A percentile compares a stretch with the other conserved stretches of the same genome.
Evolutionary conservation across 495 filamentous ascomycete species (phyloP).

Genomic region (Penicillium pancosmium): DNA sequence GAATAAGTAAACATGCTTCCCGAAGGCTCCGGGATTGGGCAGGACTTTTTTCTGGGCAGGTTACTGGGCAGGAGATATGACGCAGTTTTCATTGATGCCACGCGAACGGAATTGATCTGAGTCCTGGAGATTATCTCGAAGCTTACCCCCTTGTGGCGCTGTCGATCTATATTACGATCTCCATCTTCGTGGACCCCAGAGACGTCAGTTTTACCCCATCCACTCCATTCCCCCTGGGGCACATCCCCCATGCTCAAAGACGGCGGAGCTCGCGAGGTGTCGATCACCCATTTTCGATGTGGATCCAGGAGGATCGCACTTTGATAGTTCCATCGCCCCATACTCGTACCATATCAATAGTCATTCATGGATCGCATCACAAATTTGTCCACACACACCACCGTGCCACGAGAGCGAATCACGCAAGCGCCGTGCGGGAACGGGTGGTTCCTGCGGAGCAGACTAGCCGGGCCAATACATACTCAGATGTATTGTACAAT

Average conservation of each 20-base stretch:
- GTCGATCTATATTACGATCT: constrained; percentile 30
- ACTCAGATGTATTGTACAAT: not conserved
- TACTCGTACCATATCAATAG: not conserved
- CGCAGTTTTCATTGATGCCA: not conserved
- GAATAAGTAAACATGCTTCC: constrained; percentile 4
- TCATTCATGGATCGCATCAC: not conserved
- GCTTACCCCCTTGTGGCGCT: constrained; percentile 10
- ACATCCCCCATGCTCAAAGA: not conserved
- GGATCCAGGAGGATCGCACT: constrained; percentile 9
- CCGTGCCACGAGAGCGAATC: not conserved
- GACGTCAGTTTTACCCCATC: constrained; percentile 18
- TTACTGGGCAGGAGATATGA: not conserved
- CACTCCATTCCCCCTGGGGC: constrained; percentile 1
- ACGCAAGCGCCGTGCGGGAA: not conserved
- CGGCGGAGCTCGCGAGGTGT: not conserved
- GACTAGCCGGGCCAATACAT: constrained; percentile 1
- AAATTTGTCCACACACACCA: no score
- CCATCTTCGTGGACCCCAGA: constrained; percentile 9
- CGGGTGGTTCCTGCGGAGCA: constrained; percentile 8
- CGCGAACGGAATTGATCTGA: no score
- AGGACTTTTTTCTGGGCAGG: not conserved
- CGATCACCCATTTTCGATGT: constrained; percentile 20
- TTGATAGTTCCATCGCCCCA: no score
- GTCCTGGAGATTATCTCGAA: no score
- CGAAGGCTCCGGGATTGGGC: not conserved